Evolutionary conservation across 441 rosid genomes (phyloP), one percentile per base, ranked within the genome.

Genomic region (Croton setiger): DNA sequence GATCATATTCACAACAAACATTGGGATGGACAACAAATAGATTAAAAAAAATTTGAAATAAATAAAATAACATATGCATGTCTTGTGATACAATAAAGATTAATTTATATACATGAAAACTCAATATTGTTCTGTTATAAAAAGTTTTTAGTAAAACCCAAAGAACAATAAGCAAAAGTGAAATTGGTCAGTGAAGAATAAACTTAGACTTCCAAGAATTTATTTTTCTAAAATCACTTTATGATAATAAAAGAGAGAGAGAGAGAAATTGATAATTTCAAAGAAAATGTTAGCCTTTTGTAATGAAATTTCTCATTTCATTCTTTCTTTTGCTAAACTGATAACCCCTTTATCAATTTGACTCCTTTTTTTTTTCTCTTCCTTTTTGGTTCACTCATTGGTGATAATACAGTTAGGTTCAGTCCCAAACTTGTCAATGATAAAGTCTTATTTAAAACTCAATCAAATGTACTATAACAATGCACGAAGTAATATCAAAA

Each of bases 331-430:
- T 72, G 53, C 72, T 71, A 27, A n/a, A 27, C 31, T 72, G 71
- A 65, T 63, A 67, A 36, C 73, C 72, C 35, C 84, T 84, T 76
- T 79, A 79, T 84, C 76, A 80, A 83, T 67, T 23, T 47, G 21
- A 39, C 61, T 23, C 17, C 36, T 60, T 36, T 59, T 36, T 3
- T 17, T 11, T 4, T 5, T 27, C 31, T 27, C 5, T 47, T 15
- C 5, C 17, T 47, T 47, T 47, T 15, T 47, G 14, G 17, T 15
- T 27, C 31, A 27, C 31, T 27, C 31, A 4, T 5, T 48, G 20
- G 4, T 39, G 43, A 9, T 39, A 39, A 6, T 39, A 39, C 43
- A 39, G 10, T 39, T 5, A 39, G 8, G 43, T 39, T 39, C 10
- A 39, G 5, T 39, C 43, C 43, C 43, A 39, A 39, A 39, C 43